Evolutionary conservation across 2,329 filamentous ascomycete species (phyloP), one percentile per base, ranked within the genome.

Genomic region (Diaporthe australafricana): DNA sequence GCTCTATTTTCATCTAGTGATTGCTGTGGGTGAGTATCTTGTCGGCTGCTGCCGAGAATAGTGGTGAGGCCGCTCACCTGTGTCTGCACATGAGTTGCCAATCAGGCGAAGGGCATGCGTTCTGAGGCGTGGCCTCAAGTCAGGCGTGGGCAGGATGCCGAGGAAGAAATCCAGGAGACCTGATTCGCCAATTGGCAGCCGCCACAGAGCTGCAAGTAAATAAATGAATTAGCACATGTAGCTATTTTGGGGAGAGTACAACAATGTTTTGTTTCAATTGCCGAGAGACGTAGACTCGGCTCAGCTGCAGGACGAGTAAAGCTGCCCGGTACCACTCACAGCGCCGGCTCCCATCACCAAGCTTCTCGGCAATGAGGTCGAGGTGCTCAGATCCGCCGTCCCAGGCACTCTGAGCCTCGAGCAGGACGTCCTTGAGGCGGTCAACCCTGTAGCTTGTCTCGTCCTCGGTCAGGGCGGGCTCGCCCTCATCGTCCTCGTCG

Each of bases 1-100:
- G 84, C 87, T 71, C 90, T 84, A 75, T 92, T 92, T 72, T 88
- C 86, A 77, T 92, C 89, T 88, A 70, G 5, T 16, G 20, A 27
- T 30, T 40, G 25, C 40, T 48, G 6, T n/a, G n/a, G n/a, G 32
- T 27, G 27, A 47, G 42, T 42, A 42, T 17, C 22, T 50, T 20
- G 50, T 27, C n/a, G 38, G 42, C 25, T 25, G 40, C 17, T 40
- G 20, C 16, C 38, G 11, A 50, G 42, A 20, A n/a, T 12, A 4
- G 11, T 9, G 14, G 30, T 20, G 27, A 6, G 20, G 12, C 30
- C 25, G 25, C 78, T 70, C 78, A 87, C 87, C 85, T 74, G 87
- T 88, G 74, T 92, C 90, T 25, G 90, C 90, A 74, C 88, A 91
- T 12, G 88, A 87, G 77, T 92, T 92, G 17, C 90, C 90, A 20